Evolutionary conservation across 352 stramenopile genomes (phyloP), one percentile per base, ranked within the genome.

Genomic region (Hyaloperonospora arabidopsidis): DNA sequence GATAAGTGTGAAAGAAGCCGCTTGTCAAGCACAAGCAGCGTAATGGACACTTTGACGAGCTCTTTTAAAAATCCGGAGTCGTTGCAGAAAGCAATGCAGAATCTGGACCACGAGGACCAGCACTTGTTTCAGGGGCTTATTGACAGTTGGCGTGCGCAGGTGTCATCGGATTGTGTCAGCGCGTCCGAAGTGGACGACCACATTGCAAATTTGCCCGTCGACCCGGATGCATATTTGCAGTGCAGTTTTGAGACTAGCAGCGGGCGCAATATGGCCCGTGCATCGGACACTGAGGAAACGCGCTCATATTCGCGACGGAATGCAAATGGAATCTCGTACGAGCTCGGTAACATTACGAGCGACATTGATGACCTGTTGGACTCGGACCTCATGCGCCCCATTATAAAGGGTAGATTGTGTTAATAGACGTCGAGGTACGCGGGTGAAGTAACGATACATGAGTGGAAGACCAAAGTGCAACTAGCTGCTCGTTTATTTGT

Each of bases 41-140:
- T 66, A 52, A 70, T 76, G 52, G 67, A 78, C 34, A 72, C 64
- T 32, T 67, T 84, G 35, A 81, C 74, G 5, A 75, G 58, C 39
- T 82, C 76, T 15, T 79, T 81, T 45, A 78, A 77, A 22, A 79
- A 74, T 34, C 63, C 69, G 18, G 70, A 78, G 18, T 83, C 68
- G 11, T 64, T 89, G 11, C 73, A 76, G 45, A 74, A 76, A 17
- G 71, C 73, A 12, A 62, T 86, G 39, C 64, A 80, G 48, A 79
- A 62, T 19, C 61, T 87, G 50, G 72, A 72, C 39, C 72, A 72
- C 28, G 65, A 87, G 18, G 76, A 86, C 52, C 81, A 81, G 57
- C 69, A 87, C 62, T 59, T 89, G 21, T 86, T 87, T 45, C 74
- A 86, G 36, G 75, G 67, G 1, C 57, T 89, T 7, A 83, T 87